Evolutionary conservation across 352 stramenopile species (phyloP), one percentile per base, ranked within the genome.

Genomic region (Hyaloperonospora brassicae): DNA sequence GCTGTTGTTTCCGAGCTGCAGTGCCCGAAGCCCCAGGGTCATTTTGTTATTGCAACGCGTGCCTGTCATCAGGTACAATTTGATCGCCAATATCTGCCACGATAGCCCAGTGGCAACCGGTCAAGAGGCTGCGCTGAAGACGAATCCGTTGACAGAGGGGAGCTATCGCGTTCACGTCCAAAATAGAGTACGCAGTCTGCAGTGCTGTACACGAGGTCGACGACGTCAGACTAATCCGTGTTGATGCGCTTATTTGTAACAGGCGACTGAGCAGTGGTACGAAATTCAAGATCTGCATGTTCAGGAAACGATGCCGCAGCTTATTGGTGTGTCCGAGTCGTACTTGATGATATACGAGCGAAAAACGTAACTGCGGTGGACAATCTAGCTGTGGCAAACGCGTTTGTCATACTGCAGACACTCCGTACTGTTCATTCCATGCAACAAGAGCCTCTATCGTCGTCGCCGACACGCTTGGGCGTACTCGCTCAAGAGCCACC

Each of bases 221-320:
- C 30, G 57, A 39, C 41, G 5, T 21, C 36, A 55, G 43, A 61
- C 47, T 66, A 11, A 41, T 38, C 46, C 43, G 40, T 46, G 49
- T 30, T 21, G 48, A 17, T 50, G 21, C 21, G 2, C 45, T 61
- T 36, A 43, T 59, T 24, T 62, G 8, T 47, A 25, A 43, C 70
- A 95, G 75, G 91, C 84, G 23, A 95, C 86, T 4, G 88, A 96
- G 44, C 92, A 98, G 57, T 98, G 95, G 97, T 99, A 98, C 66
- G 96, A 99, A 60, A 97, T 99, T 40, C 94, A 99, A 61, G 96
- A 99, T 61, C 72, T 99, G 21, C 88, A 98, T 52, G 95, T 99
- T 7, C 84, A 96, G 51, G 91, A 98, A 68, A 98, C 93, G 9
- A 97, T 98, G 82, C 93, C 97, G 11, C 95, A 99, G 69, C 82